Conservation (phyloP, 2,329 filamentous ascomycete species). For the Trichoderma atrobrunneum region DNA sequence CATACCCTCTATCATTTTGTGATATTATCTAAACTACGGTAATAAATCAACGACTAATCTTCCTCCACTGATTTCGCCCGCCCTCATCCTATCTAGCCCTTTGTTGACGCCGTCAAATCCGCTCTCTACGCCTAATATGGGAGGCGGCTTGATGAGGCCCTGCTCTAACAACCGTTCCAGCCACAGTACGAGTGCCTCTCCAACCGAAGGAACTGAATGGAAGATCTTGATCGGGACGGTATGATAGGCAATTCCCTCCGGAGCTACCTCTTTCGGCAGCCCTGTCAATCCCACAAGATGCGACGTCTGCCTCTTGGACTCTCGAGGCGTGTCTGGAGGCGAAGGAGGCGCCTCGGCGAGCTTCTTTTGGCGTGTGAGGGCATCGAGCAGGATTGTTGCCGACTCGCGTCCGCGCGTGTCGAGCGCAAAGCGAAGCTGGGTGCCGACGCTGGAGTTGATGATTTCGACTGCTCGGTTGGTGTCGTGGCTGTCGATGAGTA, state of each 20-base stretch:
- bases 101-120: conserved; percentile 66
- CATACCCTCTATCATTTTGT: background rate
- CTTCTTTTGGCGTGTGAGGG: conserved; percentile 39
- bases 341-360: conserved; percentile 30
- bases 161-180: conserved; percentile 61
- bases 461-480: conserved; percentile 63
- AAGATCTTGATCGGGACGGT: conserved; percentile 74
- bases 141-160: conserved; percentile 55
- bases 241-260: conserved; percentile 53
- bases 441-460: conserved; percentile 56
- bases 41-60: conserved; percentile 57
- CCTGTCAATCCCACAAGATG: conserved; percentile 69
- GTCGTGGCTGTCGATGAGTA: conserved; percentile 65
- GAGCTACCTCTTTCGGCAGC: conserved; percentile 54
- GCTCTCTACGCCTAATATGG: conserved; percentile 61
- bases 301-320: conserved; percentile 28
- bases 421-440: conserved; percentile 62
- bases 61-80: conserved; percentile 65
- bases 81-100: conserved; percentile 63
- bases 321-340: conserved; percentile 39
- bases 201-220: conserved; percentile 63
- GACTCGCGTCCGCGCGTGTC: conserved; percentile 67
- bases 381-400: conserved; percentile 55
- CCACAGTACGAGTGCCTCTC: conserved; percentile 63
- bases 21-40: background rate